A percentile compares a stretch with the other conserved stretches of the same genome.
Conservation (phyloP, 2,329 filamentous ascomycete species). For the Emmonsiellopsis sp. region DNA sequence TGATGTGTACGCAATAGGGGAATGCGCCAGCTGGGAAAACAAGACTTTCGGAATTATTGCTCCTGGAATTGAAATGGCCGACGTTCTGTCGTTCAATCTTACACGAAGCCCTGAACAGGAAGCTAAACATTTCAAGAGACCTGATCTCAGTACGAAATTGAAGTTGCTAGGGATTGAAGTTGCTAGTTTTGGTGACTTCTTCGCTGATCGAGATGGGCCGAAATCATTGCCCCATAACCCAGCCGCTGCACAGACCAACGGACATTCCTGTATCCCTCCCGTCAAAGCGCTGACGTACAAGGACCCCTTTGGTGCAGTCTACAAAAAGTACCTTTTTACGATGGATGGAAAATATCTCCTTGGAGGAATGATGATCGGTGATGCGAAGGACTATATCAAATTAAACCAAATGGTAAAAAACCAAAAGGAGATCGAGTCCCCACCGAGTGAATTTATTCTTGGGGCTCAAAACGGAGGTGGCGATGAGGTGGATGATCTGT, state of each 20-base stretch:
- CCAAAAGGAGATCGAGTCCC: conserved; percentile 67
- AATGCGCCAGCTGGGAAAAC: conserved; percentile 82
- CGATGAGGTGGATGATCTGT: conserved; percentile 65
- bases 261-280: conserved; percentile 38
- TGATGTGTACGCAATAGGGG: conserved; percentile 78
- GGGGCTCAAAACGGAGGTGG: conserved; percentile 66
- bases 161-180: conserved; percentile 87
- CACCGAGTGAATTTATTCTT: conserved; percentile 74
- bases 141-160: conserved; percentile 83
- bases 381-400: conserved; percentile 84
- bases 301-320: conserved; percentile 78
- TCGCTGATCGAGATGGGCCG: conserved; percentile 77
- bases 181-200: conserved; percentile 89
- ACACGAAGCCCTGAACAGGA: conserved; percentile 69
- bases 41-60: conserved; percentile 85
- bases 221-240: conserved; percentile 58
- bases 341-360: conserved; percentile 81
- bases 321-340: conserved; percentile 92
- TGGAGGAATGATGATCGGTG: conserved; percentile 96
- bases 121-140: conserved; percentile 63
- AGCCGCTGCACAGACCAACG: conserved; percentile 25
- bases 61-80: conserved; percentile 86
- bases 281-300: conserved; percentile 84
- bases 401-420: conserved; percentile 79
- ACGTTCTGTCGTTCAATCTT: conserved; percentile 82